phyloP scores from a whole-genome alignment of 2,329 filamentous ascomycete genomes.

The Aspergillus sp. region DNA sequence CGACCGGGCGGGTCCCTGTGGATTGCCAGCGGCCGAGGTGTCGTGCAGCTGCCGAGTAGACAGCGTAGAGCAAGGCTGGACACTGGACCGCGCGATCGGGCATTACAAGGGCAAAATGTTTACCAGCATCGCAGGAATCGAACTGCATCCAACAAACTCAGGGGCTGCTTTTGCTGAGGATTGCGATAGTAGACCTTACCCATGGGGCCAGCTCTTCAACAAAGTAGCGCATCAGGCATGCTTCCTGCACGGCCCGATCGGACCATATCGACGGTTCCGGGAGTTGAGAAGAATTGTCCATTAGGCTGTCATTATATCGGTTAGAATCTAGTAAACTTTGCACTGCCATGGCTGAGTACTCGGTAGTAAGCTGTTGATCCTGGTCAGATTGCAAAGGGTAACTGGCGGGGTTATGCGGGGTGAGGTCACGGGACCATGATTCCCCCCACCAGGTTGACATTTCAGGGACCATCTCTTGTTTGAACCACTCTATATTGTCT shows the following conservation, averaged over 20 bases:
- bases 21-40: conserved; percentile 30
- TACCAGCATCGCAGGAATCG: conserved; percentile 42
- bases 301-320: no score
- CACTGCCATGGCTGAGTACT: no score
- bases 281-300: no score
- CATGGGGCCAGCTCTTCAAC: conserved; percentile 25
- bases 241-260: neutral
- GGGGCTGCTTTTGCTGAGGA: neutral
- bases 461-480: no score
- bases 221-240: conserved; percentile 23
- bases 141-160: conserved; percentile 20
- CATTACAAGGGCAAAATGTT: conserved; percentile 42
- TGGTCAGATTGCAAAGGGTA: no score
- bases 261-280: neutral
- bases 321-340: no score
- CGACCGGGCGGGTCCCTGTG: conserved; percentile 12
- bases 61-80: conserved; percentile 39
- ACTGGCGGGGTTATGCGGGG: neutral
- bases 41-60: conserved; percentile 39
- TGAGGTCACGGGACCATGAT: neutral
- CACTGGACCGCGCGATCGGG: conserved; percentile 41
- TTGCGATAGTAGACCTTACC: conserved; percentile 13
- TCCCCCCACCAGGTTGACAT: neutral
- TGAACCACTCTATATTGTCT: neutral
- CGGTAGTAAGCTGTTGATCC: no score